Conservation (phyloP, 352 stramenopile species). For the Globisporangium okanoganense region DNA sequence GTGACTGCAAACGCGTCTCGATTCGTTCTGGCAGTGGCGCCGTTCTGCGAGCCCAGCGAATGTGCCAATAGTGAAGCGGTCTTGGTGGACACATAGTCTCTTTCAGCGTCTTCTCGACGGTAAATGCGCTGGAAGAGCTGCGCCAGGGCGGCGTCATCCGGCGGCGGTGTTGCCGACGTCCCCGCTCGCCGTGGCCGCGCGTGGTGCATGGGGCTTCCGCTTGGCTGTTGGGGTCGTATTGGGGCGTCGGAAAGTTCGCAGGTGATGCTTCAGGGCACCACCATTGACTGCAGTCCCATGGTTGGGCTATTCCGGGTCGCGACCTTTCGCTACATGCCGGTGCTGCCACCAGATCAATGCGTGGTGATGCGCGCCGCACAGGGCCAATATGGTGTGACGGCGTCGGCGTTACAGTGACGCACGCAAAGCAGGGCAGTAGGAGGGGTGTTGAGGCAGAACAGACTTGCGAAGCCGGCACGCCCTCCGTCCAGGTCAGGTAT, state of each 20-base stretch:
- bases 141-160: conserved; percentile 19
- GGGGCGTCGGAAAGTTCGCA: background rate
- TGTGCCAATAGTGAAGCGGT: background rate
- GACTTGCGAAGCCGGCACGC: too few relatives aligned
- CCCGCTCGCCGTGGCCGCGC: background rate
- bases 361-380: too few relatives aligned
- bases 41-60: background rate
- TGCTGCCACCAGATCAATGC: too few relatives aligned
- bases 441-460: too few relatives aligned
- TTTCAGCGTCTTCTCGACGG: background rate
- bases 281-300: background rate
- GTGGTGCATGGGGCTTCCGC: background rate
- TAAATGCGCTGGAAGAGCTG: conserved; percentile 20
- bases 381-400: too few relatives aligned
- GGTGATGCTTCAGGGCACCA: background rate
- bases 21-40: background rate
- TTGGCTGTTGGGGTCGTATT: background rate
- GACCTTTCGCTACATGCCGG: too few relatives aligned
- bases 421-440: too few relatives aligned
- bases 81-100: too few relatives aligned
- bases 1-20: conserved; percentile 5
- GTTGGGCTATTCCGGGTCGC: background rate
- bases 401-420: too few relatives aligned
- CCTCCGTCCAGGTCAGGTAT: too few relatives aligned
- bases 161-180: background rate